phyloP scores from a whole-genome alignment of 164 flowering plant genomes.

The Vitis vinifera region ASM3070453v1 NC_081811.1:9770501-9771000 shows the following conservation, averaged over 20 bases:
- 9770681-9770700: not conserved
- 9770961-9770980: slow-evolving; percentile 8
- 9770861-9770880: slow-evolving; percentile 73
- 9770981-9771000: too few species aligned
- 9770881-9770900: slow-evolving; percentile 82
- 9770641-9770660: slow-evolving; percentile 14
- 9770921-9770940: slow-evolving; percentile 86
- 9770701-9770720: not conserved
- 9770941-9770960: slow-evolving; percentile 55
- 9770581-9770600: slow-evolving; percentile 68
- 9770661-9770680: not conserved
- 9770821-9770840: slow-evolving; percentile 79
- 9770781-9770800: slow-evolving; percentile 87
- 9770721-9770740: not conserved
- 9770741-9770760: slow-evolving; percentile 42
- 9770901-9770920: slow-evolving; percentile 74
- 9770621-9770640: slow-evolving; percentile 4
- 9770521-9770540: slow-evolving; percentile 52
- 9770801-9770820: slow-evolving; percentile 84
- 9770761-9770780: slow-evolving; percentile 80
- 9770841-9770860: slow-evolving; percentile 83
- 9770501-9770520: slow-evolving; percentile 10
- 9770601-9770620: slow-evolving; percentile 34
- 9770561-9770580: slow-evolving; percentile 64
- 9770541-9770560: slow-evolving; percentile 71